Conservation (phyloP, 2,329 filamentous ascomycete species). For the Magnaporthiopsis rhizophila region DNA sequence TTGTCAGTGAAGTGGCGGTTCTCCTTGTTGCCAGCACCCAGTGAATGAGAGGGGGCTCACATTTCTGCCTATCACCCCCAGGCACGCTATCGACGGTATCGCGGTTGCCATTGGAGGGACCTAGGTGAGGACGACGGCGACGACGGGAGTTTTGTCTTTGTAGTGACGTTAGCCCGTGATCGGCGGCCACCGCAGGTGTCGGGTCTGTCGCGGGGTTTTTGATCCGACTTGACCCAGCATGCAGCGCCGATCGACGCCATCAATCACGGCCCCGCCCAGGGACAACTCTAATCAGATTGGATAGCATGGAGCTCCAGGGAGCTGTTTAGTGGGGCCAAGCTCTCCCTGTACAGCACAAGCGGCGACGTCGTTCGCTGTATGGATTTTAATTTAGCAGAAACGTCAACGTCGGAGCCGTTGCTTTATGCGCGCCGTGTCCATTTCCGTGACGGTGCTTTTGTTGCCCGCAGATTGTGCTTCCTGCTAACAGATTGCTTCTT, state of each 20-base stretch:
- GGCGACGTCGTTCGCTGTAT: background rate
- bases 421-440: background rate
- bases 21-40: too few relatives aligned
- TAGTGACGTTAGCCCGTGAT: background rate
- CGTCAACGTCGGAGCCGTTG: background rate
- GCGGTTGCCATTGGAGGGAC: conserved; percentile 43
- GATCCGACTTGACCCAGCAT: too few relatives aligned
- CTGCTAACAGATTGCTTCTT: background rate
- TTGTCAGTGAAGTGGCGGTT: conserved; percentile 1
- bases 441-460: background rate
- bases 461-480: background rate
- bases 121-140: too few relatives aligned
- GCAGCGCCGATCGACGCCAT: background rate
- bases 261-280: background rate
- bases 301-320: background rate
- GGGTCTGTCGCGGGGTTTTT: background rate
- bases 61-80: conserved; percentile 89
- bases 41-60: conserved; percentile 38
- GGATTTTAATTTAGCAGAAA: too few relatives aligned
- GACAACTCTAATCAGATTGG: background rate
- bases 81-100: conserved; percentile 78
- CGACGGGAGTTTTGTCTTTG: too few relatives aligned
- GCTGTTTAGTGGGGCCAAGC: background rate
- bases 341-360: background rate
- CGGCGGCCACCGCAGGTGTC: background rate